Evolutionary conservation across 768 basidiomycete species (phyloP), one percentile per base, ranked within the genome.

Genomic region (Exsudoporus frostii): DNA sequence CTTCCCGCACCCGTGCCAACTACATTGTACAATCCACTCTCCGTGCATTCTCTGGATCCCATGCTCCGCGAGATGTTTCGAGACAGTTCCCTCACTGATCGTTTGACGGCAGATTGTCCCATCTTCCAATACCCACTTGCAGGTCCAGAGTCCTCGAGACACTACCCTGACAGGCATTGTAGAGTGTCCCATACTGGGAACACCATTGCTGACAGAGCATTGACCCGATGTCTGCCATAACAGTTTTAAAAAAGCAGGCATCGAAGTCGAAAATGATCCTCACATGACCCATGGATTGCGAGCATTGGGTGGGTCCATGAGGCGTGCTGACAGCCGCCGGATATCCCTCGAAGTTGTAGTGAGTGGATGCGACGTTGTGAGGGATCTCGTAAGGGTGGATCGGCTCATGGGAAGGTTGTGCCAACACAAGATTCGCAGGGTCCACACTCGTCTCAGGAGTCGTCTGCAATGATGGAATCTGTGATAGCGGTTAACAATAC

Each of bases 11-110:
- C 3, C 55, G 1, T 0, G 11, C 64, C 63, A 65, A 19, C 4
- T 7, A 29, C 64, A 65, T 3, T 24, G 19, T 1, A 49, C 30
- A 7, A 5, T 0, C 5, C 0, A 2, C n/a, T 41, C n/a, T 30
- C 34, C 60, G 2, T 5, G 33, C 50, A 64, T 53, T 1, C 17
- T 9, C 0, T 4, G 15, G 9, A 65, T 51, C 1, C 58, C 61
- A 19, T 65, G 63, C 0, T 19, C 10, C 2, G 40, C 34, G 2
- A 65, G 65, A 24, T 65, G 64, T 25, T 11, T 7, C 9, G 51
- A 15, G 1, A 54, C 22, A 1, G 45, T 29, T 22, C 2, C 0
- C 2, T 13, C 5, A 0, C 29, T 47, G 20, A 65, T 37, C 7
- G 13, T 8, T 19, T 48, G 37, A 11, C 45, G 51, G 5, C 63